Evolutionary conservation across 345 rosid species (phyloP).

Genomic region (Eucalyptus erythrocorys): DNA sequence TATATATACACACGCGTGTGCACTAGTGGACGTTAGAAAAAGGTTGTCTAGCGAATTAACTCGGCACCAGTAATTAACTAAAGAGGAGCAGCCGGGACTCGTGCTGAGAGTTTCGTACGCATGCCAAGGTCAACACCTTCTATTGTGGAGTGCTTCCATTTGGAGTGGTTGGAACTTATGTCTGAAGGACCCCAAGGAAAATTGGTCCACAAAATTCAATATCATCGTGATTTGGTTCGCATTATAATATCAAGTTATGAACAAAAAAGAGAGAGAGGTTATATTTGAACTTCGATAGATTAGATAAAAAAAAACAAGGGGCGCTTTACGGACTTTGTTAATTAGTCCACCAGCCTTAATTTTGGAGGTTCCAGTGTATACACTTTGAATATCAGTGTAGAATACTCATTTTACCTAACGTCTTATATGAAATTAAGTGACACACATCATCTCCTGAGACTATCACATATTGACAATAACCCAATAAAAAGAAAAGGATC

Average conservation of each 20-base stretch:
- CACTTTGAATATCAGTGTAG: background rate
- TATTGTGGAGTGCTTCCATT: background rate
- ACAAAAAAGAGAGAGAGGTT: background rate
- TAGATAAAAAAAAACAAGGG: background rate
- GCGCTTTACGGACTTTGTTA: background rate
- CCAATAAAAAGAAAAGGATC: background rate
- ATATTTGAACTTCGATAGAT: background rate
- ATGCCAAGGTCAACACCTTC: background rate
- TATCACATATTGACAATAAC: background rate
- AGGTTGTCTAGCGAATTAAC: background rate
- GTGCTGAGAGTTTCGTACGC: background rate
- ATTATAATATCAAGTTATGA: background rate
- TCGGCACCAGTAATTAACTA: background rate
- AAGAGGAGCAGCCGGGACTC: background rate
- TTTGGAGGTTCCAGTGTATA: background rate
- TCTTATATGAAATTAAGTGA: background rate
- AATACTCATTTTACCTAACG: background rate
- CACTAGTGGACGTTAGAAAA: background rate
- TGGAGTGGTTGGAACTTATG: background rate
- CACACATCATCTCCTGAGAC: background rate
- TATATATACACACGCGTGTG: background rate
- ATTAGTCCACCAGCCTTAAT: background rate
- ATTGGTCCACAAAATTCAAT: background rate
- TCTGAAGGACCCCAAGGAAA: background rate
- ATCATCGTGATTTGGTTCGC: background rate